phyloP scores from a whole-genome alignment of 345 rosid species.

The Eucalyptus brandiana region DNA sequence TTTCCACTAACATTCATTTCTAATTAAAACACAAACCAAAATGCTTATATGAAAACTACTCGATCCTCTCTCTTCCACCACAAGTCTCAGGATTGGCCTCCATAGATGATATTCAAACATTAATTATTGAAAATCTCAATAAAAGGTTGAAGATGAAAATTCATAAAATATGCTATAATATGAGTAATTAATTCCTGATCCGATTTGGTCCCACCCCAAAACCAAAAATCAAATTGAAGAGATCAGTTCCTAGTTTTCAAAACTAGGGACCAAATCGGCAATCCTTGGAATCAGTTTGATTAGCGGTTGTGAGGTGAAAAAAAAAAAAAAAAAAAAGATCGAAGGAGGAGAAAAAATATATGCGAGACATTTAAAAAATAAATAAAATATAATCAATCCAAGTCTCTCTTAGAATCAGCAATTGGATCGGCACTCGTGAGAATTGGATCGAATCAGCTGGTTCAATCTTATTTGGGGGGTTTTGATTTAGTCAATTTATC shows the following conservation, averaged over 20 bases:
- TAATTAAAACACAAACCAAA: not conserved
- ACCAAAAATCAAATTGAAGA: no score
- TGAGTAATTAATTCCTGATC: no score
- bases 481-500: no score
- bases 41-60: not conserved
- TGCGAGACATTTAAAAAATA: no score
- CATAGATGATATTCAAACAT: not conserved
- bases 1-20: not conserved
- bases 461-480: no score
- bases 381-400: no score
- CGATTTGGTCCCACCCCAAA: accelerated
- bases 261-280: accelerated
- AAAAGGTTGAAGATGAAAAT: not conserved
- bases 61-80: not conserved
- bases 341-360: no score
- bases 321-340: no score
- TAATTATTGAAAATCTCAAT: not conserved
- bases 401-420: no score
- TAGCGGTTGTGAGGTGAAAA: no score
- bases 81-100: not conserved
- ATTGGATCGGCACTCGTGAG: no score
- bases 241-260: accelerated
- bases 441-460: accelerated
- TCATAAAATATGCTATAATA: not conserved
- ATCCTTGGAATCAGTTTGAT: no score